Evolutionary conservation across 495 filamentous ascomycete genomes (phyloP), one percentile per base, ranked within the genome.

Genomic region (Xylaria cubensis): DNA sequence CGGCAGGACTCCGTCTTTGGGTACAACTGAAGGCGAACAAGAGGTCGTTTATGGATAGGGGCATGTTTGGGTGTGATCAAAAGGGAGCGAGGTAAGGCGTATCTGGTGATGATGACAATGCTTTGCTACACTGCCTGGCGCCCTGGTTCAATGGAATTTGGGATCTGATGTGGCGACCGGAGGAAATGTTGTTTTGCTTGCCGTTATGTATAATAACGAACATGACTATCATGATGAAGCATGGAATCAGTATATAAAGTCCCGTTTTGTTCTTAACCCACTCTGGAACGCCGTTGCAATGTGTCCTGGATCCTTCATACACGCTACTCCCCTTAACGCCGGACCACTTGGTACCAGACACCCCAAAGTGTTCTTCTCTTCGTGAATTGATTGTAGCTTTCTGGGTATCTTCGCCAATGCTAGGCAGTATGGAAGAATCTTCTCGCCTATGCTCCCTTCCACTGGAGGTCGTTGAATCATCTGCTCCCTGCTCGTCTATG

Each of bases 181-280:
- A 19, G 36, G 34, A 51, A 71, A 64, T 46, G 10, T 10, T 53
- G 6, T 24, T 29, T 64, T 55, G 36, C 48, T 71, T 53, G 59
- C 34, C 44, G 59, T 71, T 71, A 56, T 67, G 63, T 72, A 72
- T 72, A 44, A 72, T 72, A 72, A 67, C 48, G 51, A 67, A 61
- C 15, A 55, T 36, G 51, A 42, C 36, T 65, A 58, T 21, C 32
- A 32, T 59, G 44, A 63, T 42, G 70, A 67, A 26, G 36, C 50
- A 53, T 64, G 62, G 70, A 61, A 72, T 51, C 61, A 72, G 61
- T 72, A 67, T 67, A 72, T 72, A 72, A 59, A 50, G 17, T 65
- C 65, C 41, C 63, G 26, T 67, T 61, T 67, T 61, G 58, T 36
- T 61, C 58, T 36, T 58, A 24, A 67, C 44, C 70, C 63, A 41